These are phyloP conservation scores for Malus sylvestris DNA, from an alignment of 306 rosid genomes.

Conservation along the genomic window DNA sequence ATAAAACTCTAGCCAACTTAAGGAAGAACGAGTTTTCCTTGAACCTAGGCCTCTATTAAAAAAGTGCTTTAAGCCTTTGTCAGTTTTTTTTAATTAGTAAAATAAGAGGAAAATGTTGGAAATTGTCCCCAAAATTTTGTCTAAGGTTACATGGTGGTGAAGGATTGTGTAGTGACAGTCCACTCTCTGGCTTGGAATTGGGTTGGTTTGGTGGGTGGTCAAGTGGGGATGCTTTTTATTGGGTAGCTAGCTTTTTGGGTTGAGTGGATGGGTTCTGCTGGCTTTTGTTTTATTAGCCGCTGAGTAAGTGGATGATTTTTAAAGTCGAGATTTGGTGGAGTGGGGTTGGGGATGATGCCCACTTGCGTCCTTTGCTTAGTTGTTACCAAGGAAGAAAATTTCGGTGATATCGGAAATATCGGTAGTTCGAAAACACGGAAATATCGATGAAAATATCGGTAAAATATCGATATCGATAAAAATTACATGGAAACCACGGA, in stretches of 20 bases:
- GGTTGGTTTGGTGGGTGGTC: background rate
- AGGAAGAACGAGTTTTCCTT: too few species aligned
- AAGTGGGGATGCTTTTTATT: background rate
- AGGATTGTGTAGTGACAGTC: background rate
- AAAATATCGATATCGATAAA: too few species aligned
- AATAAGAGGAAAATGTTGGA: background rate
- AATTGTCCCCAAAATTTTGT: background rate
- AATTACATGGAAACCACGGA: too few species aligned
- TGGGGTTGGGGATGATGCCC: constrained; percentile 18
- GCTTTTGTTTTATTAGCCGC: constrained; percentile 10
- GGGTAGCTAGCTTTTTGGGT: background rate
- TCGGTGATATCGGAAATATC: too few species aligned
- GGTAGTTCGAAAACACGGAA: too few species aligned
- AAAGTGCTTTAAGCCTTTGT: background rate
- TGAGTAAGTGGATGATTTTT: constrained; percentile 15
- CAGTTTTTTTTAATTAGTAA: background rate
- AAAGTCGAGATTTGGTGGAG: constrained; percentile 16
- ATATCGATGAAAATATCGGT: too few species aligned
- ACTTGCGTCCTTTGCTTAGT: constrained; percentile 6
- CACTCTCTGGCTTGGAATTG: background rate
- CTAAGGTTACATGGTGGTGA: background rate
- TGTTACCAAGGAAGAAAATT: too few species aligned
- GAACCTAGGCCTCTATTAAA: background rate
- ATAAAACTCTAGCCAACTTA: background rate
- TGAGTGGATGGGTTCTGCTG: constrained; percentile 5